Evolutionary conservation across 257 asterid genomes (phyloP).

Genomic region (Solanum bulbocastanum): DNA sequence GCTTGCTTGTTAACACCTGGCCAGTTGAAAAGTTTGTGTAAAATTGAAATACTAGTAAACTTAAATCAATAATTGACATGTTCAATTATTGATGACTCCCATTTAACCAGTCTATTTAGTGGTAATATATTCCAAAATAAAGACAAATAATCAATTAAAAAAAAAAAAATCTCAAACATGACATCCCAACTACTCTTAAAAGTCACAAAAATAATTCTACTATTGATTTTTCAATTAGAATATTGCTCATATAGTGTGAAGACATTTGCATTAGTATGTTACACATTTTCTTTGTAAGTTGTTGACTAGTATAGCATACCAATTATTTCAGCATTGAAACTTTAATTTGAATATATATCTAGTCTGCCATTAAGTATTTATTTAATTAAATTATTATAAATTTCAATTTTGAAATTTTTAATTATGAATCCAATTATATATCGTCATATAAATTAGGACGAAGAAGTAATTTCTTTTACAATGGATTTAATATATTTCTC

Average conservation of each 20-base stretch:
- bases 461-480: background rate
- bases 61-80: background rate
- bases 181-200: background rate
- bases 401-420: background rate
- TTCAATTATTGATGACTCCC: background rate
- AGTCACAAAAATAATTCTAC: background rate
- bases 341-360: background rate
- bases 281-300: background rate
- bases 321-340: background rate
- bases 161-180: background rate
- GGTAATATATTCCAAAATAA: background rate
- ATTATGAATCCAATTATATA: background rate
- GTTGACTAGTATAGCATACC: background rate
- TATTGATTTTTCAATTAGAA: background rate
- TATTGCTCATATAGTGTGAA: background rate
- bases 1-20: background rate
- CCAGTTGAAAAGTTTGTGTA: background rate
- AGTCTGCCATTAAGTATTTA: background rate
- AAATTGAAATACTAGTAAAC: background rate
- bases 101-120: background rate
- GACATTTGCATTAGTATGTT: background rate
- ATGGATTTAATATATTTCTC: background rate
- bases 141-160: background rate
- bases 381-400: no score
- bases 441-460: background rate